Base-by-base conservation (phyloP, 208 protist genomes). In the Acanthamoeba castellanii region DNA sequence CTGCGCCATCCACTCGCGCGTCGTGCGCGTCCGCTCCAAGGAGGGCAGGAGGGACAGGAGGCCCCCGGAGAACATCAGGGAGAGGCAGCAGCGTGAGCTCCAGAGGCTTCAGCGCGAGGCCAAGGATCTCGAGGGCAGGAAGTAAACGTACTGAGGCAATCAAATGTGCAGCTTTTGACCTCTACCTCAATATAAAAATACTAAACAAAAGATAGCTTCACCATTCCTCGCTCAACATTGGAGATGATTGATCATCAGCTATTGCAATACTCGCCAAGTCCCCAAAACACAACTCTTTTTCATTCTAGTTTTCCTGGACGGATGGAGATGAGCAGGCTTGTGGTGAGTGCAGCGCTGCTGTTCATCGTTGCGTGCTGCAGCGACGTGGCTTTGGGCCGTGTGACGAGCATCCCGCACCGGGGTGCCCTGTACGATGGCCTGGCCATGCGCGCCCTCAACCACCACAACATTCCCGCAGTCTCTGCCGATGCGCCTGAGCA, bases 1-100 rank as follows among this genome's bases (percentile, higher is more conserved):
- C 37, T 99, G 99, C 98, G 99, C 99, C 94, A 99, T 99, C 96
- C 99, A 99, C 98, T 98, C 98, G 96, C 98, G 99, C 95, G 98
- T 99, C 50, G 99, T 99, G 76, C 99, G 98, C 93, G 98, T 98
- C 50, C 96, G 98, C 59, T 98, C 97, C 37, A n/a, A 27, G 20
- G 95, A 96, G 37, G 96, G 95, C 32, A 96, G 98, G 92, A 96
- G 96, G 70, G 97, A 97, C 97, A 92, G 98, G 76, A 82, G 93
- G 27, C 97, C 97, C 32, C 98, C 98, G 81, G 95, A 95, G 30
- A 97, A 96, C 89, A 96, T 97, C 90, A 92, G 85, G 85, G 64
- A 37, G 32, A 92, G 59, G 55, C 85, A 92, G 64, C 13, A 70
- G 64, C 78, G 78, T 87, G 78, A 87, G 78, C 78, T 87, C 78